phyloP scores from a whole-genome alignment of 2,329 filamentous ascomycete species.

The Venturia effusa region DNA sequence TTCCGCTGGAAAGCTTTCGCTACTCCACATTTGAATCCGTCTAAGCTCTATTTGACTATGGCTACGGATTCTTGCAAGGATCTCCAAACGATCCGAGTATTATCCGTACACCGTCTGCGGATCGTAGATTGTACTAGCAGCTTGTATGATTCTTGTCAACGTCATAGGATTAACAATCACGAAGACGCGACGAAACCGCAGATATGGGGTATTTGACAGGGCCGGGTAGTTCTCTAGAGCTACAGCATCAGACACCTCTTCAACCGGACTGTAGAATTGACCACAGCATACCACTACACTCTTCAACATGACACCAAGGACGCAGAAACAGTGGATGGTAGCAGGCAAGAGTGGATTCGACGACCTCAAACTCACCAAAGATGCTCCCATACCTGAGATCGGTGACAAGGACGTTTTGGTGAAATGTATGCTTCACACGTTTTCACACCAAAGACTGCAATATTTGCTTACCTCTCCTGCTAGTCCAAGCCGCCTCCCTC shows the following conservation, averaged over 20 bases:
- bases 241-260: neutral
- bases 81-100: neutral
- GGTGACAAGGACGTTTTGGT: slow-evolving; percentile 65
- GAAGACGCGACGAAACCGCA: neutral
- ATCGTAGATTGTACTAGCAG: neutral
- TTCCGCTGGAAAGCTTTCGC: neutral
- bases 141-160: neutral
- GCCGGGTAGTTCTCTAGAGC: neutral
- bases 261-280: neutral
- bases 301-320: neutral
- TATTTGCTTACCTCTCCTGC: slow-evolving; percentile 7
- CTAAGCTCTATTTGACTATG: neutral
- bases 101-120: neutral
- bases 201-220: neutral
- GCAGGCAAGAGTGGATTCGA: slow-evolving; percentile 48
- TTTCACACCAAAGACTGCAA: neutral
- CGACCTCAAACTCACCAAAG: slow-evolving; percentile 44
- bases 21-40: neutral
- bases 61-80: neutral
- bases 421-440: slow-evolving; percentile 34
- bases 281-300: neutral
- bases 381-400: slow-evolving; percentile 44
- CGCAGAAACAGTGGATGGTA: slow-evolving; percentile 44
- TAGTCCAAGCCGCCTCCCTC: slow-evolving; percentile 37
- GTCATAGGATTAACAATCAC: neutral